phyloP scores from a whole-genome alignment of 1,139 yeast species.

The Nakaseomyces glabratus region DNA sequence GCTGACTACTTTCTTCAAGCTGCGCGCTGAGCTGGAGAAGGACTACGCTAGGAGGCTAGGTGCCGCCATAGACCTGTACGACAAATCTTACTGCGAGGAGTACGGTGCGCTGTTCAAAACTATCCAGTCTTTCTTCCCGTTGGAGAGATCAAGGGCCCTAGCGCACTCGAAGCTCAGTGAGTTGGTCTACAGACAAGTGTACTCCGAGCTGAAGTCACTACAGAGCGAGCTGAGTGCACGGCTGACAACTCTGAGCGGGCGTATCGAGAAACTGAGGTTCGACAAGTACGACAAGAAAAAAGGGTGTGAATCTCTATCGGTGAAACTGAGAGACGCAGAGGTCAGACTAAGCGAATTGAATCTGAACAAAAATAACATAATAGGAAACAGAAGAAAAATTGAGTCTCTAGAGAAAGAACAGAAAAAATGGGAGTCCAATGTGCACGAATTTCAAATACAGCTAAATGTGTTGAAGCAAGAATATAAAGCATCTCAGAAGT shows the following conservation, averaged over 20 bases:
- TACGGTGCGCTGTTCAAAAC: conserved; percentile 22
- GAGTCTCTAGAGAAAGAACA: conserved; percentile 58
- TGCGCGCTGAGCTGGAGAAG: conserved; percentile 26
- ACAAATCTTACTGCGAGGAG: conserved; percentile 17
- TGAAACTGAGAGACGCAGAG: conserved; percentile 23
- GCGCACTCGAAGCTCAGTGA: conserved; percentile 28
- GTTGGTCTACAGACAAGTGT: conserved; percentile 21
- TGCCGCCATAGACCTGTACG: conserved; percentile 24
- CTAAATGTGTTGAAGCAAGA: conserved; percentile 49
- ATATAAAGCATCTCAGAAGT: conserved; percentile 47
- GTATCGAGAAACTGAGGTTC: conserved; percentile 45
- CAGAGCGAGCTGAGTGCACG: conserved; percentile 25
- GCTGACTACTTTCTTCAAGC: conserved; percentile 23
- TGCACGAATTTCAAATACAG: conserved; percentile 41
- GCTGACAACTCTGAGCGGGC: conserved; percentile 70
- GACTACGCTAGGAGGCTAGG: conserved; percentile 29
- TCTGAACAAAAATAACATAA: conserved; percentile 48
- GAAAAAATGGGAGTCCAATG: conserved; percentile 43
- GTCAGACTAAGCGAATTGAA: conserved; percentile 23
- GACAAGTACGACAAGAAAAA: conserved; percentile 28
- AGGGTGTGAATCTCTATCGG: conserved; percentile 24
- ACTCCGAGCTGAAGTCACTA: conserved; percentile 20
- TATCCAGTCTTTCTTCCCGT: conserved; percentile 13
- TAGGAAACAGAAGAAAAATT: conserved; percentile 64
- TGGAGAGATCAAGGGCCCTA: conserved; percentile 24